These are phyloP conservation scores for Linnemannia elongata DNA, from an alignment of 192 early-diverging fungal species.

Conservation along the genomic window DNA sequence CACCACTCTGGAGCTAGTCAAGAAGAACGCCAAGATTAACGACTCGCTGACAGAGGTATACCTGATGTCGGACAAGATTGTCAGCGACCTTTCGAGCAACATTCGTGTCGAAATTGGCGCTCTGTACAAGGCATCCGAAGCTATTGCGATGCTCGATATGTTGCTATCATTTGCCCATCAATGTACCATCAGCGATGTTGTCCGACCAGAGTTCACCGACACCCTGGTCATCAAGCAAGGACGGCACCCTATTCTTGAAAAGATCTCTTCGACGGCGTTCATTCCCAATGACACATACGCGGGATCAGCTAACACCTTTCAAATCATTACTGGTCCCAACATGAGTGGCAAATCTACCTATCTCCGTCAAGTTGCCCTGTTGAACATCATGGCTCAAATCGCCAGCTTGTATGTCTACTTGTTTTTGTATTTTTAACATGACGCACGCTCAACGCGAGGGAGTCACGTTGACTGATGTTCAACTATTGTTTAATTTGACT, in stretches of 20 bases:
- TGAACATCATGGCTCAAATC: constrained; percentile 89
- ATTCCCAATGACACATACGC: constrained; percentile 83
- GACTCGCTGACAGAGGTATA: constrained; percentile 89
- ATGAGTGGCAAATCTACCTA: constrained; percentile 95
- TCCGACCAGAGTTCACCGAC: constrained; percentile 84
- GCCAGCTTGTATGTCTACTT: constrained; percentile 73
- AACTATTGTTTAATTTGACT: background rate
- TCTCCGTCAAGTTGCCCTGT: constrained; percentile 82
- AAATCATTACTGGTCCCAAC: constrained; percentile 91
- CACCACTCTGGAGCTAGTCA: constrained; percentile 84
- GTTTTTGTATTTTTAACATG: background rate
- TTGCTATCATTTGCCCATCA: constrained; percentile 78
- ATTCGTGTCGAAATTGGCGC: constrained; percentile 72
- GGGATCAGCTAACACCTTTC: constrained; percentile 67
- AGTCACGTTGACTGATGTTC: background rate
- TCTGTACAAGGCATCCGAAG: constrained; percentile 81
- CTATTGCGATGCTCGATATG: constrained; percentile 86
- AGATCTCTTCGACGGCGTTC: constrained; percentile 57
- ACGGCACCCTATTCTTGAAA: constrained; percentile 82
- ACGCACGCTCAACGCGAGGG: background rate
- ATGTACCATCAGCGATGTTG: constrained; percentile 70
- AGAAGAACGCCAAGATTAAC: constrained; percentile 85
- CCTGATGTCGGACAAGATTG: constrained; percentile 81
- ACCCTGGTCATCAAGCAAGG: constrained; percentile 82
- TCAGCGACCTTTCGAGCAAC: constrained; percentile 60